phyloP scores from a whole-genome alignment of 495 filamentous ascomycete genomes.

The Aspergillus funiculosus region DNA sequence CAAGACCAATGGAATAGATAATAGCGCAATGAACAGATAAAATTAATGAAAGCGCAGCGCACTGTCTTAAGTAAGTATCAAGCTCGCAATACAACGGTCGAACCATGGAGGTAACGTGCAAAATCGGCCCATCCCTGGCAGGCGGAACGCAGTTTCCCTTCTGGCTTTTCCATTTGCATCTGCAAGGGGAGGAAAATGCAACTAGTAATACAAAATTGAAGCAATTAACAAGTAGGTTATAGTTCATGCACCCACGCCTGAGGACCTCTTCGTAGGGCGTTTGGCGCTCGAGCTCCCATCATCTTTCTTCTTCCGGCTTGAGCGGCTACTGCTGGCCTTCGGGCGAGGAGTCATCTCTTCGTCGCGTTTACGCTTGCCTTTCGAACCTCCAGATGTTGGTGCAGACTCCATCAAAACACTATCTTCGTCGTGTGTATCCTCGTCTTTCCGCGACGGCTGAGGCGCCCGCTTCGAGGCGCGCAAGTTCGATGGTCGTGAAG shows the following conservation, averaged over 20 bases:
- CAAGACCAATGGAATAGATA: too few species aligned
- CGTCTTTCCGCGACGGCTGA: conserved; percentile 42
- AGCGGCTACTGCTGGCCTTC: conserved; percentile 57
- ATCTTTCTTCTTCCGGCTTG: conserved; percentile 63
- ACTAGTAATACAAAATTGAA: conserved; percentile 10
- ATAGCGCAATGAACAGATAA: too few species aligned
- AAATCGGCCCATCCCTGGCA: too few species aligned
- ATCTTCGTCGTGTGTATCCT: conserved; percentile 49
- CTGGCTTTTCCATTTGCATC: too few species aligned
- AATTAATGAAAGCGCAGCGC: too few species aligned
- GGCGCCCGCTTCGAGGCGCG: conserved; percentile 38
- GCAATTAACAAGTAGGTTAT: not conserved
- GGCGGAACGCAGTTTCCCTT: too few species aligned
- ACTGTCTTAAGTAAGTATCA: conserved; percentile 2
- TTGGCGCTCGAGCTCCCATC: conserved; percentile 31
- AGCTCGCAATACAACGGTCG: not conserved
- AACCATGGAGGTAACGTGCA: not conserved
- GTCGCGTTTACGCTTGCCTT: conserved; percentile 53
- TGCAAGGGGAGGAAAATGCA: not conserved
- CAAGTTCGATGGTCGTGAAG: conserved; percentile 35
- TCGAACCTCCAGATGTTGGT: conserved; percentile 31
- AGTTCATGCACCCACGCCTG: conserved; percentile 19
- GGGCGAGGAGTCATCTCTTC: conserved; percentile 68
- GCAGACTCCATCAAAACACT: conserved; percentile 39
- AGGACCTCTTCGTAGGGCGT: conserved; percentile 33